Evolutionary conservation across 208 protist species (phyloP).

Genomic region (Trypanosoma platydactyli): DNA sequence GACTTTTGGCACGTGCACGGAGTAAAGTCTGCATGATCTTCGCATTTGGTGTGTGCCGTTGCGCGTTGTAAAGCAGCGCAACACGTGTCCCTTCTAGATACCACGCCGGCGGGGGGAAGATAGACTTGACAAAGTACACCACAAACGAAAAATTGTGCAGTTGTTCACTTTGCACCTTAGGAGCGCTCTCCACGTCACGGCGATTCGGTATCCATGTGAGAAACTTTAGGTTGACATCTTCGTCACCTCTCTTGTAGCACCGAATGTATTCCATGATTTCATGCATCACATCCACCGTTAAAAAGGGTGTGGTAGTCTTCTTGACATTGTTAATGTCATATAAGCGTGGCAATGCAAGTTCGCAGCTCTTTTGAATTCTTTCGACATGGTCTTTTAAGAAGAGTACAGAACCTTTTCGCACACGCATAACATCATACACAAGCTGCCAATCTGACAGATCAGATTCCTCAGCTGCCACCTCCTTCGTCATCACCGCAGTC

Average conservation of each 20-base stretch:
- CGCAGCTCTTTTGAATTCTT: constrained; percentile 50
- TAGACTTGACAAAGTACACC: constrained; percentile 61
- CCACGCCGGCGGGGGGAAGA: constrained; percentile 66
- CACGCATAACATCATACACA: constrained; percentile 82
- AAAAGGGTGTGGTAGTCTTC: constrained; percentile 20
- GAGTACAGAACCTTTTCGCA: constrained; percentile 34
- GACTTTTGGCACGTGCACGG: constrained; percentile 45
- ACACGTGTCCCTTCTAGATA: constrained; percentile 58
- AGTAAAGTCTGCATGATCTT: constrained; percentile 68
- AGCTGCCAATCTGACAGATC: constrained; percentile 12
- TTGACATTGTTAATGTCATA: constrained; percentile 7
- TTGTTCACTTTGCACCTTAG: neutral
- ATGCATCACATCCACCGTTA: constrained; percentile 1
- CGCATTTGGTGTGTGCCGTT: constrained; percentile 60
- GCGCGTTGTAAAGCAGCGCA: constrained; percentile 64
- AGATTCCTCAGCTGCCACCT: neutral
- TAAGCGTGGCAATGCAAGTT: neutral
- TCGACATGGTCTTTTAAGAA: constrained; percentile 57
- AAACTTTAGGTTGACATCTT: constrained; percentile 72
- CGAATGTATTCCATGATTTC: constrained; percentile 32
- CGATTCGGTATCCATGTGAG: constrained; percentile 52
- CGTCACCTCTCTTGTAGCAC: constrained; percentile 4
- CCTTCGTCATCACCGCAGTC: neutral
- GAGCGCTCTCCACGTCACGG: neutral
- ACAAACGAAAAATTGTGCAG: constrained; percentile 30